Evolutionary conservation across 257 asterid genomes (phyloP), one percentile per base, ranked within the genome.

Genomic region (Primulina eburnea): DNA sequence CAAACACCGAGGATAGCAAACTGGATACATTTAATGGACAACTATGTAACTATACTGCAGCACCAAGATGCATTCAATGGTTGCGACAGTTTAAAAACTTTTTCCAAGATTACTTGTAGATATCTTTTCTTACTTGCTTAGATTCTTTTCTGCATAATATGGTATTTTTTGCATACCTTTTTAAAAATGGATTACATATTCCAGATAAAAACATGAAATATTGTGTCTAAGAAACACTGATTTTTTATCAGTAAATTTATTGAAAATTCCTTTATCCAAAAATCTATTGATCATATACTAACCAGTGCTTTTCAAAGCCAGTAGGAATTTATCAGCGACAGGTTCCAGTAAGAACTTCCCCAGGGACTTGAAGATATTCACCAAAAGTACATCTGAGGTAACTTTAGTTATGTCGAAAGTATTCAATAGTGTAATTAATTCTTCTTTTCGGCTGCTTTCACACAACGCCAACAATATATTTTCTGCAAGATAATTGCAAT

Each of bases 281-380:
- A 71, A 34, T 53, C 26, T 50, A 40, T 34, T 58, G 30, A 62
- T 60, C 52, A 73, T 6, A 68, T 28, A 72, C 82, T 79, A 75
- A 92, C 97, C 97, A 73, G 77, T 80, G 69, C 66, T 67, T 82
- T 88, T 87, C 71, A 94, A 82, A 58, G 78, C 88, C 79, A 70
- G 62, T 69, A 94, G 60, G 81, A 78, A 82, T 71, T 77, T 83
- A 82, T 85, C 87, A 16, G 89, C 83, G 40, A 64, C 73, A 69
- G 87, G 67, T 78, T 89, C 96, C 62, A 89, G 85, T 18, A 53
- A 64, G 60, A 82, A 75, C 90, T 85, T 89, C 79, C 97, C 99
- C 84, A 94, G 62, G 21, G 78, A 79, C 73, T 73, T 82, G 82
- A 94, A 94, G 76, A 91, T 79, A 64, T 78, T 32, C 76, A 70